Base-by-base conservation (phyloP, 2,329 filamentous ascomycete genomes). In the Fusarium ambrosium region DNA sequence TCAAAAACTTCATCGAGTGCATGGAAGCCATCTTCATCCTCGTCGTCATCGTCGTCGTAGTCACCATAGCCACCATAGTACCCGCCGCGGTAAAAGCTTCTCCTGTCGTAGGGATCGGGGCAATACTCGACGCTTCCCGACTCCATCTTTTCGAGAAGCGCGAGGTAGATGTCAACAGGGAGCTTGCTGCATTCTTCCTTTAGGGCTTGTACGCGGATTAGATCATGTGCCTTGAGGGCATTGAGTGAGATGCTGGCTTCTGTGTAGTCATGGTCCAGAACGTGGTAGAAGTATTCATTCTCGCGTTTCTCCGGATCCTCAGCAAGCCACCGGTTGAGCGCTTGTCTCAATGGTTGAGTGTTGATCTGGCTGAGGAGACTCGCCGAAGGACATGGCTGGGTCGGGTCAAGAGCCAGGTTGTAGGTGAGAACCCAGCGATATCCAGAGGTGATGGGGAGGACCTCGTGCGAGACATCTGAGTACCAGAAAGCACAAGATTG, bases 391-490 rank as follows among this genome's bases (percentile, higher is more conserved):
- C 73, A 64, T 2, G 66, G 62, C 18, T 67, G 55, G 6, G 74
- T 34, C 6, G 37, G 64, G 6, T 76, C 68, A 20, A 80, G 65
- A 16, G 78, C 76, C 6, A 91, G 83, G 73, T 90, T 89, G 79
- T 89, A 91, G 0, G 85, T 88, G 13, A 91, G 72, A 11, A 88
- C 87, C 64, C 86, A 83, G 4, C 87, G 86, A 73, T 86, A 85
- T 4, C 89, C 88, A 0, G 83, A 84, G 0, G 72, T 82, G 3
- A 90, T 82, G 2, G 85, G 84, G 18, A 84, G 80, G n/a, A 89
- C 82, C 76, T 90, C 85, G 72, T 90, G 87, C 2, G 80, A 81
- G 1, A 90, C 87, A 65, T 90, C 87, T 0, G 87, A 85, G 76
- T 88, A 90, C 89, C 84, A 85, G 36, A 68, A 80, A 8, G 76